phyloP scores from a whole-genome alignment of 2,329 filamentous ascomycete species.

The Ceratocystis diversiconidia region DNA sequence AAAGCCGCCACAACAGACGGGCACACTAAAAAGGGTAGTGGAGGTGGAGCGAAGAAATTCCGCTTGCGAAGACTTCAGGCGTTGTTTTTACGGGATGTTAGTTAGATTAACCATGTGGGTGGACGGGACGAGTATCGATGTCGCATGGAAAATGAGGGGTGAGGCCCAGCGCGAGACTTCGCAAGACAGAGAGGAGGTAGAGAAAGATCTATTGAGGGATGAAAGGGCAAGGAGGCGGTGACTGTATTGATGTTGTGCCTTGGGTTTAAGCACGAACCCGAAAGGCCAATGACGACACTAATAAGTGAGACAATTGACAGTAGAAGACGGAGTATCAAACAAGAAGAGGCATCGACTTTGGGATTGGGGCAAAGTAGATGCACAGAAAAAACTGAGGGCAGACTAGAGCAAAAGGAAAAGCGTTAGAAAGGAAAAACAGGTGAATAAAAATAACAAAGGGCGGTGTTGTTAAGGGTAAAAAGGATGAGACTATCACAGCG shows the following conservation, averaged over 20 bases:
- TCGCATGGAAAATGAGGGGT: background rate
- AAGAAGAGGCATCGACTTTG: background rate
- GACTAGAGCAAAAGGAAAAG: background rate
- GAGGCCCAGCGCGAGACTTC: too few relatives aligned
- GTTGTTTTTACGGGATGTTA: background rate
- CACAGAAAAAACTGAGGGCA: background rate
- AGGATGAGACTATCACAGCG: background rate
- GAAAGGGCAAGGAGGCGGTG: background rate
- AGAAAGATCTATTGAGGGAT: background rate
- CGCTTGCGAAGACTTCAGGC: background rate
- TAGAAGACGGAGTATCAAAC: background rate
- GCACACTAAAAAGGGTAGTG: background rate
- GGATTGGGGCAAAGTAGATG: background rate
- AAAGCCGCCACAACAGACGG: background rate
- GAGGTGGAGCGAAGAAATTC: background rate
- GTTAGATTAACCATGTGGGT: background rate
- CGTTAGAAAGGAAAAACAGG: background rate
- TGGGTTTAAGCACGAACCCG: background rate
- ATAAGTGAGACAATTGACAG: slow-evolving; percentile 3
- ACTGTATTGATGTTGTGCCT: background rate
- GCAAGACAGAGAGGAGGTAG: background rate
- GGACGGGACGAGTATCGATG: background rate
- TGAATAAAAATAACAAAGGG: background rate
- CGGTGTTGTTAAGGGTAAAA: background rate
- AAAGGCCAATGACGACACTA: background rate